phyloP scores from a whole-genome alignment of 75 land plant genomes.

The Sequoia sempervirens region DNA sequence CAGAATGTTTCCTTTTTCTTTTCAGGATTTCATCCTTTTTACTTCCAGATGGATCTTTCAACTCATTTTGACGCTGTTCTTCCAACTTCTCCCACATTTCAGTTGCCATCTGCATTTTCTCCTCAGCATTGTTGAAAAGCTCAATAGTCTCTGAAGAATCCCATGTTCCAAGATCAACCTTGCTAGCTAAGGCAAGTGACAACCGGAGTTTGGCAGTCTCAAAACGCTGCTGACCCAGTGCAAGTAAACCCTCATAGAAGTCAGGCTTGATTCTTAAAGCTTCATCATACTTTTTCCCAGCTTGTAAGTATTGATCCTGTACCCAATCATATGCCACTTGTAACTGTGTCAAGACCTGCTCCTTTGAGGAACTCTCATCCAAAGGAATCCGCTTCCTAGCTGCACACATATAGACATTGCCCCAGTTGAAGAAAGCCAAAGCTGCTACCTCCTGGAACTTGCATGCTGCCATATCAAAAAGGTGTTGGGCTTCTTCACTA shows the following conservation, averaged over 20 bases:
- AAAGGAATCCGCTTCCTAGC: constrained; percentile 77
- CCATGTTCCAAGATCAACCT: constrained; percentile 61
- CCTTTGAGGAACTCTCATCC: constrained; percentile 57
- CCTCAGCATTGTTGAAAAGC: constrained; percentile 70
- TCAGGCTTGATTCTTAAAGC: constrained; percentile 68
- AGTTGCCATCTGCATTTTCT: constrained; percentile 72
- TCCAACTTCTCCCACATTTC: constrained; percentile 89
- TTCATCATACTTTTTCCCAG: constrained; percentile 64
- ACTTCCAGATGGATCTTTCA: constrained; percentile 42
- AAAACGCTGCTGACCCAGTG: constrained; percentile 78
- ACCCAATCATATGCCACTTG: constrained; percentile 75
- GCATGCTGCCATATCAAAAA: constrained; percentile 71
- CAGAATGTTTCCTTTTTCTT: constrained; percentile 41
- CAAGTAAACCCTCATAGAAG: constrained; percentile 79
- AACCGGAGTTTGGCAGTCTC: constrained; percentile 79
- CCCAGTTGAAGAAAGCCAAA: constrained; percentile 84
- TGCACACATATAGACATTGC: constrained; percentile 89
- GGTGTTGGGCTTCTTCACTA: constrained; percentile 72
- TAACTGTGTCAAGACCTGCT: constrained; percentile 37
- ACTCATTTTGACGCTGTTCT: constrained; percentile 59
- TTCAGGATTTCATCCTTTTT: constrained; percentile 60
- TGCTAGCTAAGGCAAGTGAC: constrained; percentile 66
- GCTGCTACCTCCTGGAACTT: constrained; percentile 90
- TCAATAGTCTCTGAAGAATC: constrained; percentile 58
- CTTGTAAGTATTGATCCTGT: constrained; percentile 51